A percentile compares a stretch with the other conserved stretches of the same genome.
phyloP scores from a whole-genome alignment of 1,139 yeast species.

The Saccharomyces hybrid region DNA sequence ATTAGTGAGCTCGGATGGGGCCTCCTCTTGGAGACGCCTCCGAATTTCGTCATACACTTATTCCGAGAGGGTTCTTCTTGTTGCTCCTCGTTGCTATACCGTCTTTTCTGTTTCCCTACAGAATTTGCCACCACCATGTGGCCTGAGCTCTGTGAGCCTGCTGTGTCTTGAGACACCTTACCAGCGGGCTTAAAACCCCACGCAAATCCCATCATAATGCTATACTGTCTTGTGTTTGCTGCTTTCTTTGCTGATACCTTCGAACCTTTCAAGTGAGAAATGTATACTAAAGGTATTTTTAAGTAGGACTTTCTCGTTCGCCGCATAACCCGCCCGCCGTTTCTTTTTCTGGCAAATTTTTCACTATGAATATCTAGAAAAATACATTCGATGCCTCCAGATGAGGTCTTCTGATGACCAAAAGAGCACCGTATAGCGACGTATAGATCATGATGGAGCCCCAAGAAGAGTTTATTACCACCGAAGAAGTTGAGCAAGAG shows the following conservation, averaged over 20 bases:
- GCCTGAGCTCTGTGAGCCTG: no score
- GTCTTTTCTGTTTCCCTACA: no score
- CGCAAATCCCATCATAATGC: no score
- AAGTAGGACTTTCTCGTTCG: no score
- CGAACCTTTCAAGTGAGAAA: no score
- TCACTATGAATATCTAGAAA: not conserved
- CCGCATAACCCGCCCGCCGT: no score
- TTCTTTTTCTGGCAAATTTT: not conserved
- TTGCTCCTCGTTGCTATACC: not conserved
- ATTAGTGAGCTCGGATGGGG: slow-evolving; percentile 13
- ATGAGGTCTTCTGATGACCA: not conserved
- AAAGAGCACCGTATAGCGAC: not conserved
- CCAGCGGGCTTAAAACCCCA: no score
- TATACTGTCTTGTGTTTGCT: no score
- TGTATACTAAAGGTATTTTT: no score
- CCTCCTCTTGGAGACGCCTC: slow-evolving; percentile 10
- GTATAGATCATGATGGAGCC: slow-evolving; percentile 7
- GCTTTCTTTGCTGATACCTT: no score
- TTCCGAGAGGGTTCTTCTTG: not conserved
- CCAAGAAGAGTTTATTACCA: slow-evolving; percentile 46
- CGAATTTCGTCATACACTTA: not conserved
- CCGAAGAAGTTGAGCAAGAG: slow-evolving; percentile 56
- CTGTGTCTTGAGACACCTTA: no score
- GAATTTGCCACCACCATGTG: no score
- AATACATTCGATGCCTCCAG: not conserved